Base-by-base conservation (phyloP, 2,329 filamentous ascomycete genomes). In the Furcasterigmium sp. region DNA sequence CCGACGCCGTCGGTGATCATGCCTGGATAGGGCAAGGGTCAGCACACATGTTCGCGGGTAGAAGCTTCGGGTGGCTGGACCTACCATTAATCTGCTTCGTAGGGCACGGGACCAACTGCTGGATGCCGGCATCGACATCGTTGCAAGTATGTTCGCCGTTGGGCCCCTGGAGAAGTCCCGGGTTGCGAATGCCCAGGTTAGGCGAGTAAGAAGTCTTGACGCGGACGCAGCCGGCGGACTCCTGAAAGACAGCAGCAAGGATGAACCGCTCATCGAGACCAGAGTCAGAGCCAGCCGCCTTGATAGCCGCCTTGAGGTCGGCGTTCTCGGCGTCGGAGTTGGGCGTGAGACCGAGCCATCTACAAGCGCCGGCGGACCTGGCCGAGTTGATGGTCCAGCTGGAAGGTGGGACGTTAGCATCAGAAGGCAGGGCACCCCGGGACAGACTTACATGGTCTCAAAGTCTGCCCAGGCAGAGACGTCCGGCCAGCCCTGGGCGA, bases 1-100 rank as follows among this genome's bases (percentile, higher is more conserved):
- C 65, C 66, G 10, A 49, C 54, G 37, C 66, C 65, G 42, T 69
- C 64, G 13, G 46, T 41, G 32, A 69, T 62, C 41, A 43, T 43
- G 19, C 41, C 41, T 51, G 50, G 11, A 26, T 7, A 26, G 11
- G 11, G 23, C 11, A 7, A 26, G 23, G 23, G 23, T 26, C 23
- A 26, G 23, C 23, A 26, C 7, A 26, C n/a, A n/a, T n/a, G n/a
- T n/a, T n/a, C n/a, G n/a, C n/a, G n/a, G n/a, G n/a, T n/a, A n/a
- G n/a, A n/a, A n/a, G 23, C 23, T 11, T 11, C 23, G 23, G 23
- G 23, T 11, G 23, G 11, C 7, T 11, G 14, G 32, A 23, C n/a
- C 37, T 15, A 43, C 41, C 41, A n/a, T 43, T 17, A 32, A 43
- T 43, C 21, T 43, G 32, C 11, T 13, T 21, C 5, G 21, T 34